phyloP scores from a whole-genome alignment of 1,284 basidiomycete species.

The Uromyces viciae-fabae region DNA sequence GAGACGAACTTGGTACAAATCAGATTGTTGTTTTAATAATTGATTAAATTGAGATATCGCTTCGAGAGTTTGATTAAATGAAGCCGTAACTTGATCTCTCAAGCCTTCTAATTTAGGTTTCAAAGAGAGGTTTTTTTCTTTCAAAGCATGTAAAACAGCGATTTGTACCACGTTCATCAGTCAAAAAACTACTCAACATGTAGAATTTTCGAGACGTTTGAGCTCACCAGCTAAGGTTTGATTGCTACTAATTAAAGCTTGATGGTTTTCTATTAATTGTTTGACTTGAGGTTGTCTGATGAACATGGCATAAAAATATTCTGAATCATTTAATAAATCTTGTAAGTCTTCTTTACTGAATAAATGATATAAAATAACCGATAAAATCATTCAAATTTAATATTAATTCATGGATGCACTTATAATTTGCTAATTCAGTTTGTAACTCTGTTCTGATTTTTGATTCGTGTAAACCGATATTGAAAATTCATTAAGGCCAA shows the following conservation, averaged over 20 bases:
- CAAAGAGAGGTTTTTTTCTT: constrained; percentile 42
- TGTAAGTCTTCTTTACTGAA: constrained; percentile 43
- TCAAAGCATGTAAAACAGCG: not conserved
- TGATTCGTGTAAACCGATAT: too few species aligned
- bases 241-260: constrained; percentile 13
- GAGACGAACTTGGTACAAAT: constrained; percentile 37
- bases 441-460: too few species aligned
- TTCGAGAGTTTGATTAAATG: constrained; percentile 40
- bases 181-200: not conserved
- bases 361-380: too few species aligned
- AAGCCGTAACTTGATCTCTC: constrained; percentile 13
- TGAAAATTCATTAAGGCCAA: not conserved
- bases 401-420: too few species aligned
- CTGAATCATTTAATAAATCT: constrained; percentile 26
- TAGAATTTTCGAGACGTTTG: not conserved
- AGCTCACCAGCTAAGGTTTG: constrained; percentile 31
- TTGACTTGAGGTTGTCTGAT: constrained; percentile 24
- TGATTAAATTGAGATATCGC: constrained; percentile 13
- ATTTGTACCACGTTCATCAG: not conserved
- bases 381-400: too few species aligned
- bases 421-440: too few species aligned
- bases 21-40: constrained; percentile 32
- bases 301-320: constrained; percentile 33
- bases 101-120: constrained; percentile 21
- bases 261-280: constrained; percentile 10